Conservation (phyloP, 306 rosid genomes). For the Inga leiocalycina region DNA sequence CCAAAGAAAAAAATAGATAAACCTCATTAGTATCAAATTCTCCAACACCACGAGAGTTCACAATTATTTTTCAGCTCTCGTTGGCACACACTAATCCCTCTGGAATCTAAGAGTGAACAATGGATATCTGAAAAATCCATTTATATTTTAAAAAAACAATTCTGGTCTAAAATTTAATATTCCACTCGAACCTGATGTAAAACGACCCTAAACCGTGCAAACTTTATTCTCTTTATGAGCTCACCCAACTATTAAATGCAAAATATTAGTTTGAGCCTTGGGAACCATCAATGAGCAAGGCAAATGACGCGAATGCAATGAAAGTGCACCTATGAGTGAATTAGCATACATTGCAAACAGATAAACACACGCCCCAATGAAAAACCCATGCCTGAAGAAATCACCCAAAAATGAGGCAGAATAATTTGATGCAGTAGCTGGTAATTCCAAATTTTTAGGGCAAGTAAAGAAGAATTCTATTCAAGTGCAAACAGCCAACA, state of each 20-base stretch:
- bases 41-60: background rate
- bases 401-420: slow-evolving; percentile 16
- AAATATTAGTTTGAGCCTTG: background rate
- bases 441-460: slow-evolving; percentile 17
- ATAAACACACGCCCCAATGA: background rate
- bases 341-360: background rate
- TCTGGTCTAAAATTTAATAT: background rate
- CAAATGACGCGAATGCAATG: background rate
- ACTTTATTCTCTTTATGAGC: background rate
- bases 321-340: background rate
- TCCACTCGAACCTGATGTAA: background rate
- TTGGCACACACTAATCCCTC: background rate
- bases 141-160: background rate
- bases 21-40: background rate
- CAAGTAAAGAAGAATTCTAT: slow-evolving; percentile 16
- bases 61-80: background rate
- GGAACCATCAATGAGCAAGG: background rate
- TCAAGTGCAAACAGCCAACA: slow-evolving; percentile 20
- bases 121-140: background rate
- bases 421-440: background rate
- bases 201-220: background rate
- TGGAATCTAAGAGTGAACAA: background rate
- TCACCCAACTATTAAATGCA: background rate
- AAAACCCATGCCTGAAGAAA: background rate
- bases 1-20: background rate